Percentiles rank a stretch among this genome's conserved stretches.
Conservation (phyloP, 176 grass and related monocot genomes). For the Oryza glaberrima region DNA sequence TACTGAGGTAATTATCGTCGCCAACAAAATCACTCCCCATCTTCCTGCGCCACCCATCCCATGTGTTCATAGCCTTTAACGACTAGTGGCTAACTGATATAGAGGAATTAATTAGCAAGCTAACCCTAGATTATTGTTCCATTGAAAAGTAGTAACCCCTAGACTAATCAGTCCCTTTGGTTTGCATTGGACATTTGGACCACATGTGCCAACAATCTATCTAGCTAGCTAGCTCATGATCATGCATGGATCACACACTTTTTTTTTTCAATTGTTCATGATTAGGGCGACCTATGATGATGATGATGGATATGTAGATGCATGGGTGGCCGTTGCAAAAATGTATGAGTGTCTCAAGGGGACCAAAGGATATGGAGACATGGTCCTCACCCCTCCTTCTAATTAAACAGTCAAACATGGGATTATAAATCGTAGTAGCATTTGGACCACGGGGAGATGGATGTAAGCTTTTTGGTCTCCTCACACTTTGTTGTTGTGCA, state of each 20-base stretch:
- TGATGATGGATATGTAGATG: neutral
- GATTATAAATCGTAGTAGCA: neutral
- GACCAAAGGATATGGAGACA: conserved; percentile 40
- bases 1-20: neutral
- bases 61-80: conserved; percentile 28
- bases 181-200: conserved; percentile 24
- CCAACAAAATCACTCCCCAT: neutral
- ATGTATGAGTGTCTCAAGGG: neutral
- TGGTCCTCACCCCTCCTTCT: conserved; percentile 47
- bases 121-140: neutral
- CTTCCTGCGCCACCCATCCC: neutral
- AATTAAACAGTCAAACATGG: conserved; percentile 39
- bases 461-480: conserved; percentile 12
- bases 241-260: neutral
- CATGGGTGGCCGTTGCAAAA: neutral
- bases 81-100: neutral
- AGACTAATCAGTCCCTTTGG: conserved; percentile 10
- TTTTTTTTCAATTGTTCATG: neutral
- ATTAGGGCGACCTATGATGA: neutral
- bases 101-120: neutral
- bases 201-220: conserved; percentile 25
- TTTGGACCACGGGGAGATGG: conserved; percentile 14
- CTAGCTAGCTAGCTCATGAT: conserved; percentile 3
- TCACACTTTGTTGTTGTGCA: neutral
- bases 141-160: conserved; percentile 10